Evolutionary conservation across 1,284 basidiomycete species (phyloP).

Genomic region (Ustanciosporium gigantosporum): DNA sequence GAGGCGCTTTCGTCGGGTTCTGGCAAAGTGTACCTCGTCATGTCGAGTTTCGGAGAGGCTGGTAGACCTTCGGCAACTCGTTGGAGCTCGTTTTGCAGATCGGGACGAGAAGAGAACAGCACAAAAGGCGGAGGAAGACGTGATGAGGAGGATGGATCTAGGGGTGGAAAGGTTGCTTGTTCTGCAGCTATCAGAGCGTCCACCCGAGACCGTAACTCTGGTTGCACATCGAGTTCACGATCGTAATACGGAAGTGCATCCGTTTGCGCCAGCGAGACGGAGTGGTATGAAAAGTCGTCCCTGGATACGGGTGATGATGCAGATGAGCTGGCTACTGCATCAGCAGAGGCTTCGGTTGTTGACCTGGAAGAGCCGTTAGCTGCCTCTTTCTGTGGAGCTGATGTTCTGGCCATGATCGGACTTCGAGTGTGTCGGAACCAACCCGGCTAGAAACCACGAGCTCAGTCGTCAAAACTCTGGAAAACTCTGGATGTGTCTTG

Average conservation of each 20-base stretch:
- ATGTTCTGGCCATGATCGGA: too few relatives aligned
- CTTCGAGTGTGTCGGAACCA: too few relatives aligned
- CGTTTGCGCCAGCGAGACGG: conserved; percentile 20
- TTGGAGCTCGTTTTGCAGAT: conserved; percentile 45
- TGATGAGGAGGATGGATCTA: conserved; percentile 64
- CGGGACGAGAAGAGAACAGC: conserved; percentile 63
- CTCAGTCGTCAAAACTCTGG: too few relatives aligned
- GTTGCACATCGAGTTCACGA: conserved; percentile 80
- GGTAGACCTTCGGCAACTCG: conserved; percentile 64
- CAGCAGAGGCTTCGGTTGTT: too few relatives aligned
- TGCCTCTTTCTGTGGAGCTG: too few relatives aligned
- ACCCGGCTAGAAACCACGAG: too few relatives aligned
- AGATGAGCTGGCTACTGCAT: too few relatives aligned
- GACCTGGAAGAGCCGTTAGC: too few relatives aligned
- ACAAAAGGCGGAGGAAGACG: conserved; percentile 74
- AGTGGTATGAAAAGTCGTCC: conserved; percentile 14
- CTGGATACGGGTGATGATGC: neutral
- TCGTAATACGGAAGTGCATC: conserved; percentile 94
- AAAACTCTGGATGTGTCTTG: too few relatives aligned
- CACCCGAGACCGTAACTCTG: conserved; percentile 73
- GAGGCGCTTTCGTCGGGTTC: conserved; percentile 68
- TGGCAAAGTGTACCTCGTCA: conserved; percentile 77
- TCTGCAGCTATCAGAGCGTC: conserved; percentile 73
- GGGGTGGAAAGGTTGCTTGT: conserved; percentile 65
- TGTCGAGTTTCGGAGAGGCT: conserved; percentile 71